Base-by-base conservation (phyloP, 257 asterid species). In the Eustoma russellianum region DNA sequence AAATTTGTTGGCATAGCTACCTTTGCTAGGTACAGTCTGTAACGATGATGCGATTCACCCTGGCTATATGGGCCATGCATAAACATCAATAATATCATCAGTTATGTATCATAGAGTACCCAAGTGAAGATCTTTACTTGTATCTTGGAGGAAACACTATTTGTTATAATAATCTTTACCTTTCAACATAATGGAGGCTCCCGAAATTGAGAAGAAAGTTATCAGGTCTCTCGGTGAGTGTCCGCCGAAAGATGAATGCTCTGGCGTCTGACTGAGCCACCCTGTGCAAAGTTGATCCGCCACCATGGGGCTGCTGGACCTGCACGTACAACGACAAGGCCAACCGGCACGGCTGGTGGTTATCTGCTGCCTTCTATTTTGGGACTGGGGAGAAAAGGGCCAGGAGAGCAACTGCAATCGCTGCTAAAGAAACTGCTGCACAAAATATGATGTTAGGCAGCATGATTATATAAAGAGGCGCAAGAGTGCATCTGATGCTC, bases 351-450 rank as follows among this genome's bases (percentile, higher is more conserved):
- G 91, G 65, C 9, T 43, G 10, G 18, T 57, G 48, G 62, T 9
- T 56, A 6, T 56, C 74, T 19, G 56, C n/a, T 10, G 44, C 43
- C 5, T 43, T 58, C 51, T 56, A 50, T 40, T 75, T 83, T 17
- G 90, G 87, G 11, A 76, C 24, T 18, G 91, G 95, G 16, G 89
- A 79, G 65, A 88, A 72, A 7, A 83, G 41, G 40, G 95, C 93
- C 7, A 86, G 75, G 28, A 86, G 82, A 28, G 81, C 62, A 16
- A 83, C 95, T 50, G 87, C 57, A 17, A 78, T 50, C 40, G 74
- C 74, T 57, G 97, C 95, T 65, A 85, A 56, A 60, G 75, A 58
- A 66, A 88, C 85, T 50, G 91, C 85, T 54, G 62, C 52, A 72
- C 77, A 78, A 53, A 78, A 85, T 14, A 88, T 70, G 71, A 88